Evolutionary conservation across 2,329 filamentous ascomycete genomes (phyloP), one percentile per base, ranked within the genome.

Genomic region (Cladobotryum mycophilum): DNA sequence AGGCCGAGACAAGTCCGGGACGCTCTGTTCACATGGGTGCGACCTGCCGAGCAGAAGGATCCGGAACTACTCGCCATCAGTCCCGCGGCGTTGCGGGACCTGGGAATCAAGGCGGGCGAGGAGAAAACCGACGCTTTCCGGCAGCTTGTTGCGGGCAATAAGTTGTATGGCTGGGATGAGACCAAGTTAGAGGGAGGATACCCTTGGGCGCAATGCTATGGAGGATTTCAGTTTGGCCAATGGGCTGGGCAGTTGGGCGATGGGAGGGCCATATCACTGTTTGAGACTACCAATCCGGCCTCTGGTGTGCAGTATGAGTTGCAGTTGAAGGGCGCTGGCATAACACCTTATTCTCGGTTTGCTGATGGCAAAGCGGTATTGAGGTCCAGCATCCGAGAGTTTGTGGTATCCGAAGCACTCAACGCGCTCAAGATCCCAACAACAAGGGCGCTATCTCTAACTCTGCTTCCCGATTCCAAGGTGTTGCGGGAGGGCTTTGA

Each of bases 191-290:
- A 82, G 52, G 86, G 87, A 17, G 83, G 93, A 41, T 99, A 99
- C 66, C 92, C 93, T 0, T 99, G 93, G 93, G 91, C 93, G 33
- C 93, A 99, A 70, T 97, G 93, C 71, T 99, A 99, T 67, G 93
- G 93, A 51, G 92, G 92, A 51, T 82, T 79, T 62, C 78, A 84
- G 63, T 83, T 85, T 64, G 93, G 93, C 5, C 83, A 87, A 58
- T 99, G 92, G 92, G 93, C 93, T 3, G 91, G 93, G 5, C 93
- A 99, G 68, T 81, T 99, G 1, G 93, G 93, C 40, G 93, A 99
- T 64, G 93, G 93, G 36, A 81, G 93, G 49, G 93, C 91, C 30
- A 97, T 99, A 59, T 95, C 89, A 35, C 76, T 99, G 1, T 97
- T 97, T 62, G 93, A 99, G 68, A 81, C 84, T 20, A 92, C 83